phyloP scores from a whole-genome alignment of 2,329 filamentous ascomycete species.

The Ceratocystis cacaofunesta region DNA sequence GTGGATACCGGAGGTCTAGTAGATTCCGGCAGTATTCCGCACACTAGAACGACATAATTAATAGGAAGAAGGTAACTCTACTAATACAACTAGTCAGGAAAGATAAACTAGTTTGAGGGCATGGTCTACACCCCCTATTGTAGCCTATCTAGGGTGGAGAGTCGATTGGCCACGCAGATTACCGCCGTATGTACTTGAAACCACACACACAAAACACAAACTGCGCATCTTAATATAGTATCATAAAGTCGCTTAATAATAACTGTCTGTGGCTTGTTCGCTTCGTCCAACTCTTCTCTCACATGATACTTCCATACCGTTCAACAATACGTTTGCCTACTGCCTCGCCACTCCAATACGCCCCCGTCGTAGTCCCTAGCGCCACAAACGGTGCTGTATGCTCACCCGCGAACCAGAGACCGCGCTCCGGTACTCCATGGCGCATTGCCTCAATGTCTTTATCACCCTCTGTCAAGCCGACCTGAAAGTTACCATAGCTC shows the following conservation, averaged over 20 bases:
- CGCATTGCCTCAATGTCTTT: constrained; percentile 53
- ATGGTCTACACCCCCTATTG: too few relatives aligned
- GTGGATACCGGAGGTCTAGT: too few relatives aligned
- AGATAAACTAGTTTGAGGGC: too few relatives aligned
- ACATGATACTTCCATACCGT: constrained; percentile 29
- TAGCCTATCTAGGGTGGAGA: too few relatives aligned
- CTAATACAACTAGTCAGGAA: too few relatives aligned
- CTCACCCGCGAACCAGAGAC: constrained; percentile 78
- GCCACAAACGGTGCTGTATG: constrained; percentile 84
- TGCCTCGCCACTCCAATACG: constrained; percentile 79
- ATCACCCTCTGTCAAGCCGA: constrained; percentile 55
- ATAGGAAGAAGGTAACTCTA: too few relatives aligned
- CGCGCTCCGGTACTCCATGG: constrained; percentile 46
- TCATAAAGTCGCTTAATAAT: neutral
- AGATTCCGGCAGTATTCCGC: too few relatives aligned
- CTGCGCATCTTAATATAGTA: neutral
- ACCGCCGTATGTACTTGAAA: neutral
- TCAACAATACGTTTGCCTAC: constrained; percentile 51
- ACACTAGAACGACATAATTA: too few relatives aligned
- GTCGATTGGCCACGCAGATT: too few relatives aligned
- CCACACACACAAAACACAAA: neutral
- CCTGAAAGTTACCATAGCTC: constrained; percentile 74
- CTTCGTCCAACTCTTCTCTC: neutral
- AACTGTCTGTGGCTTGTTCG: neutral
- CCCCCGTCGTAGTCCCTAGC: constrained; percentile 75